phyloP scores from a whole-genome alignment of 2,329 filamentous ascomycete species.

The Thielaviopsis euricoi region DNA sequence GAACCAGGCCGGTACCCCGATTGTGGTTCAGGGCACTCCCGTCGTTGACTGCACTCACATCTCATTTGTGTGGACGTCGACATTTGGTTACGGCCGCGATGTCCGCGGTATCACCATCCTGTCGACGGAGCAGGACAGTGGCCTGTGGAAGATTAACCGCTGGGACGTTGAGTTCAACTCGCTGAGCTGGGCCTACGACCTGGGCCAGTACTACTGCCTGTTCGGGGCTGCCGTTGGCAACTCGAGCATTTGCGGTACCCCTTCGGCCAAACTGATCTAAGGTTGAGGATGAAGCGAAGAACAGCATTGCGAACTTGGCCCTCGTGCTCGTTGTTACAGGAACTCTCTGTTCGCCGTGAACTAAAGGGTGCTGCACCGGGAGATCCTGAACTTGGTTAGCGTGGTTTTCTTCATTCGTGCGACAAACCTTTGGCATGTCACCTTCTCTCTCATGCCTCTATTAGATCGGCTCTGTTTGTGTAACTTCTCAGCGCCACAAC shows the following conservation, averaged over 20 bases:
- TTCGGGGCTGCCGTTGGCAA: slow-evolving; percentile 10
- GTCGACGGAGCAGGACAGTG: slow-evolving; percentile 12
- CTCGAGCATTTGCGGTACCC: slow-evolving; percentile 8
- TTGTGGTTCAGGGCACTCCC: slow-evolving; percentile 6
- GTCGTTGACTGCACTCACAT: slow-evolving; percentile 11
- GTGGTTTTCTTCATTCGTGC: not conserved
- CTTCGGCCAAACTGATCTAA: slow-evolving; percentile 2
- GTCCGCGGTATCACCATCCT: slow-evolving; percentile 13
- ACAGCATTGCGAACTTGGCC: not conserved
- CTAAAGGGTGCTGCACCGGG: too few relatives aligned
- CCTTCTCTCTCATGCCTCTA: not conserved
- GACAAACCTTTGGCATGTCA: not conserved
- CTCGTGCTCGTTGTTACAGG: not conserved
- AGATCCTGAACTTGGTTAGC: not conserved
- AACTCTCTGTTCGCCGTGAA: too few relatives aligned
- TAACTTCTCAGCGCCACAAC: not conserved
- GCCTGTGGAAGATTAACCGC: slow-evolving; percentile 12
- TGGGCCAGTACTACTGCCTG: slow-evolving; percentile 13
- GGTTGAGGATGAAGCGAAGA: not conserved
- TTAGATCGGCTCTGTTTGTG: not conserved
- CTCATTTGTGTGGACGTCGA: slow-evolving; percentile 12
- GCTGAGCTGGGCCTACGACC: slow-evolving; percentile 12
- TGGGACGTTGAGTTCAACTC: slow-evolving; percentile 14
- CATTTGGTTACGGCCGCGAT: slow-evolving; percentile 11
- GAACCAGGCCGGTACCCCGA: slow-evolving; percentile 5